Base-by-base conservation (phyloP, 371 early-diverging fungal species). In the Syncephalastrum sp. region DNA sequence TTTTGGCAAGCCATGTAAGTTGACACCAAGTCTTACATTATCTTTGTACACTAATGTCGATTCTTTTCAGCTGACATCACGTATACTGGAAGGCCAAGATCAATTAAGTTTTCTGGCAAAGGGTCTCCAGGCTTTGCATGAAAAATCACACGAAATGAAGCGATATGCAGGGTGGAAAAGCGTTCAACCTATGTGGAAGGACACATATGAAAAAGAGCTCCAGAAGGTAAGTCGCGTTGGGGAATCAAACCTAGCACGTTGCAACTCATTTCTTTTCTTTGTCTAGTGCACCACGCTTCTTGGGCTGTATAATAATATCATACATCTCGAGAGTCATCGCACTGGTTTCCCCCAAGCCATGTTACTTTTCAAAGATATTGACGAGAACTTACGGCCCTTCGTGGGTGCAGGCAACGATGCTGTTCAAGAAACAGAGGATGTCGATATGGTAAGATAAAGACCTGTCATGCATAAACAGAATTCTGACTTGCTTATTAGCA, bases 291-390 rank as follows among this genome's bases (percentile, higher is more conserved):
- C 52, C 12, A 44, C 24, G 4, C 21, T 61, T 7, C 49, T 57
- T 29, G 53, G 50, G 16, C 23, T 60, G 5, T 61, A 57, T 23
- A 46, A 29, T 16, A 25, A 43, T 3, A 38, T 61, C 43, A 53
- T 52, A 24, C 61, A 65, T 29, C 17, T 65, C 25, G 66, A 65
- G 47, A 65, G 54, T 42, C 54, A 50, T 44, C 61, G 66, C n/a
- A 54, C 49, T 24, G 61, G 61, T 23, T 65, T 53, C 38, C 54
- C 57, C n/a, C 61, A 65, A 42, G 61, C 66, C 7, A 57, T 60
- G 52, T 45, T 58, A 29, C 41, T 65, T 1, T 23, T 21, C 41
- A 52, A 57, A 24, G 58, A 65, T 7, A 57, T 65, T 17, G 27
- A 25, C 24, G 60, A 61, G 16, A 54, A 47, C 15, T 52, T 65